A percentile compares a stretch with the other conserved stretches of the same genome.
Evolutionary conservation across 768 basidiomycete species (phyloP).

Genomic region (Amanita inopinata): DNA sequence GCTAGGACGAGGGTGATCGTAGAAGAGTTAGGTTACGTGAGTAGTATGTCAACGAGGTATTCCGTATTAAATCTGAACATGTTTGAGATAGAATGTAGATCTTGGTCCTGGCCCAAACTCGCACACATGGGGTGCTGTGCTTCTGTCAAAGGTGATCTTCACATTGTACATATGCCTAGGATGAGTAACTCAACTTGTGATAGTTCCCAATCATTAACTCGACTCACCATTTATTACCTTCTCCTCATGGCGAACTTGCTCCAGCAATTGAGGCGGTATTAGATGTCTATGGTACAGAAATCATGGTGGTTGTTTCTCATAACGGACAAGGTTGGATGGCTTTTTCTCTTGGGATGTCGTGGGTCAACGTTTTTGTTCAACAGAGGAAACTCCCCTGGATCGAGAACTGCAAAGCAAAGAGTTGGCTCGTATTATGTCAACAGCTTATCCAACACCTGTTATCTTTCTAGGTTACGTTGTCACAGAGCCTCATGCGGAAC

Average conservation of each 20-base stretch:
- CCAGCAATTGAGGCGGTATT: constrained; percentile 84
- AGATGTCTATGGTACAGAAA: constrained; percentile 66
- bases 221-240: constrained; percentile 79
- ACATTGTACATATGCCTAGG: background rate
- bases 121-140: constrained; percentile 83
- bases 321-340: constrained; percentile 93
- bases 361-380: no score
- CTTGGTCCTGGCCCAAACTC: constrained; percentile 81
- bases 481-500: constrained; percentile 49
- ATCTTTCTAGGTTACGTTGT: constrained; percentile 81
- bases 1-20: constrained; percentile 62
- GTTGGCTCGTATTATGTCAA: constrained; percentile 70
- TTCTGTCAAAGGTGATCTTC: constrained; percentile 60
- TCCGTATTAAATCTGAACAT: constrained; percentile 5
- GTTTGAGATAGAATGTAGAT: constrained; percentile 64
- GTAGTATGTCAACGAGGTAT: constrained; percentile 16
- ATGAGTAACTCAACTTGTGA: background rate
- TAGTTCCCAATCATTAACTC: constrained; percentile 86
- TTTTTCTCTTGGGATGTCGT: no score
- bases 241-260: constrained; percentile 78
- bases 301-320: constrained; percentile 81
- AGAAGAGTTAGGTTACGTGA: constrained; percentile 75
- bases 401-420: constrained; percentile 77
- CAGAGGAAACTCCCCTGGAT: constrained; percentile 86
- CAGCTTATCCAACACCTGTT: constrained; percentile 59